Conservation (phyloP, 2,329 filamentous ascomycete species). For the Westerdykella aurantiaca region DNA sequence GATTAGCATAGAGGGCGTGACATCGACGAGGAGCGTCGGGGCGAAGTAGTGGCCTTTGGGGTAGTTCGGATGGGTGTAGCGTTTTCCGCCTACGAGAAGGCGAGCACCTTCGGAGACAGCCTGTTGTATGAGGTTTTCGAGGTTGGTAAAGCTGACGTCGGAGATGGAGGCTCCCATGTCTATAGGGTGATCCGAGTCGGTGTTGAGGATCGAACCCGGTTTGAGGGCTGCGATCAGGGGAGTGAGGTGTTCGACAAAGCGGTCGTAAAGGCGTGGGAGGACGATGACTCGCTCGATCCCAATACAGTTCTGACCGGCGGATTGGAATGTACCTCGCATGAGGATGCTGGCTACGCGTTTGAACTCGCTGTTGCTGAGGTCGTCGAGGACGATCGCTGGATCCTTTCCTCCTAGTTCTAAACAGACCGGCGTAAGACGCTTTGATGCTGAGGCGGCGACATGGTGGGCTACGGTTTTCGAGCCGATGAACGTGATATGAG, state of each 20-base stretch:
- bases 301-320: slow-evolving; percentile 94
- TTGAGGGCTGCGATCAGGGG: slow-evolving; percentile 69
- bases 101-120: slow-evolving; percentile 74
- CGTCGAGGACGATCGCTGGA: slow-evolving; percentile 82
- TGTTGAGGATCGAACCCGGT: slow-evolving; percentile 63
- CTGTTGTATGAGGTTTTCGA: slow-evolving; percentile 71
- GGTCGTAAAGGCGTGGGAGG: slow-evolving; percentile 67
- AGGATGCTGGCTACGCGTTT: slow-evolving; percentile 72
- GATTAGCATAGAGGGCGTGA: slow-evolving; percentile 78
- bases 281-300: slow-evolving; percentile 91
- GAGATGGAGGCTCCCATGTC: slow-evolving; percentile 93
- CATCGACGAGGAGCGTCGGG: slow-evolving; percentile 86
- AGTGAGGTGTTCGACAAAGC: slow-evolving; percentile 63
- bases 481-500: slow-evolving; percentile 94
- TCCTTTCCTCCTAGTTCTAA: slow-evolving; percentile 96
- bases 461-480: slow-evolving; percentile 80
- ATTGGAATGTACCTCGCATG: slow-evolving; percentile 90
- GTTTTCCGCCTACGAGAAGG: slow-evolving; percentile 72
- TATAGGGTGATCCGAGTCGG: slow-evolving; percentile 41
- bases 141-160: slow-evolving; percentile 62
- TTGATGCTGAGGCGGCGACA: slow-evolving; percentile 81
- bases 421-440: slow-evolving; percentile 77
- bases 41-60: slow-evolving; percentile 83
- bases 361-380: slow-evolving; percentile 59
- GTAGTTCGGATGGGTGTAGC: slow-evolving; percentile 64